These are phyloP conservation scores for Alternaria triticimaculans DNA, from an alignment of 2,329 filamentous ascomycete genomes.

Conservation along the genomic window DNA sequence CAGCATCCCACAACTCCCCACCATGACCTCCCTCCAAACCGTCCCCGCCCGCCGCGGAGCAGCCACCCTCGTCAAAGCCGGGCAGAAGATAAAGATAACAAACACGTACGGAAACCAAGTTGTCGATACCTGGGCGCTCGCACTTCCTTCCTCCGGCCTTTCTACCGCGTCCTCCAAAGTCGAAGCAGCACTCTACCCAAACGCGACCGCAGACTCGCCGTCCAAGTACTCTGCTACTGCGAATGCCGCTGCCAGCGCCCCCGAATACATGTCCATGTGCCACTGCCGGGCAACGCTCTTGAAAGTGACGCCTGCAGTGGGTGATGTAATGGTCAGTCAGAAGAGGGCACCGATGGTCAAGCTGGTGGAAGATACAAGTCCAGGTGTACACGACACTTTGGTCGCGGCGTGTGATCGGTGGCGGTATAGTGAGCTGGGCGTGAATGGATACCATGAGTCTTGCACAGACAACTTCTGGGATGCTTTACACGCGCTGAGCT, in stretches of 20 bases:
- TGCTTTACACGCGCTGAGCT: conserved; percentile 30
- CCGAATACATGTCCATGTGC: conserved; percentile 47
- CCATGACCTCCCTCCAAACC: conserved; percentile 31
- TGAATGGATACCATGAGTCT: conserved; percentile 41
- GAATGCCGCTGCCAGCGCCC: conserved; percentile 35
- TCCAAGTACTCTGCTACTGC: conserved; percentile 29
- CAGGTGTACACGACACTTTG: conserved; percentile 45
- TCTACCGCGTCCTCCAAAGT: conserved; percentile 27
- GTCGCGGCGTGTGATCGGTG: conserved; percentile 47
- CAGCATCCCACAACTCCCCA: not conserved
- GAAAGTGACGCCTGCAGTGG: conserved; percentile 38
- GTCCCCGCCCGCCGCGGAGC: conserved; percentile 56
- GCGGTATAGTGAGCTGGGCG: conserved; percentile 44
- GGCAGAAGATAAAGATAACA: conserved; percentile 54
- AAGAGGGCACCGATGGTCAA: conserved; percentile 44
- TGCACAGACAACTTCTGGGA: conserved; percentile 49
- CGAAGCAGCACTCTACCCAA: conserved; percentile 39
- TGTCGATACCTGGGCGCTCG: conserved; percentile 59
- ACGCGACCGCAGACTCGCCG: conserved; percentile 29
- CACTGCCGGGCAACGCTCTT: conserved; percentile 40
- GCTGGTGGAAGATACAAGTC: conserved; percentile 42
- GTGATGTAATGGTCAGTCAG: conserved; percentile 42
- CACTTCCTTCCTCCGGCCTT: conserved; percentile 36
- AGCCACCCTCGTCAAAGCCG: conserved; percentile 46
- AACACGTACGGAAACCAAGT: conserved; percentile 60